Conservation (phyloP, 169 alveolate genomes). For the Plasmodium relictum region DNA sequence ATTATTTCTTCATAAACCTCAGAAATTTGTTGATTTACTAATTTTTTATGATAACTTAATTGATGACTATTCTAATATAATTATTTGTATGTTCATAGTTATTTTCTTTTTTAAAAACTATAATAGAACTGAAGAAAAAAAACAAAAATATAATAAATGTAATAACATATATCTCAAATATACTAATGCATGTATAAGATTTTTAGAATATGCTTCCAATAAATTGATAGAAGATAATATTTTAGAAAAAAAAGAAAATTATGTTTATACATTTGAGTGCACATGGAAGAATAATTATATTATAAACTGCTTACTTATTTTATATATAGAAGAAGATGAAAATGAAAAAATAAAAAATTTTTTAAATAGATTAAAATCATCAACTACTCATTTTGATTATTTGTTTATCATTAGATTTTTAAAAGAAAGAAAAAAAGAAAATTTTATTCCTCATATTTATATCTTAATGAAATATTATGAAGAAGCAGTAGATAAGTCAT, state of each 20-base stretch:
- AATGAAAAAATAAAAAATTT: constrained; percentile 57
- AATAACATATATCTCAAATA: neutral
- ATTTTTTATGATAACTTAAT: constrained; percentile 61
- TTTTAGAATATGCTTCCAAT: constrained; percentile 45
- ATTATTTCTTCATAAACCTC: constrained; percentile 63
- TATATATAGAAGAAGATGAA: constrained; percentile 68
- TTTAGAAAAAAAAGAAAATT: constrained; percentile 62
- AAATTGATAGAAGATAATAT: constrained; percentile 64
- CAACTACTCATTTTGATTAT: constrained; percentile 69
- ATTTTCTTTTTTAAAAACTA: constrained; percentile 45
- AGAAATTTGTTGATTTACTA: constrained; percentile 49
- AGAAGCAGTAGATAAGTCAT: constrained; percentile 76
- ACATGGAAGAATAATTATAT: constrained; percentile 72
- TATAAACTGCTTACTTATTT: constrained; percentile 64
- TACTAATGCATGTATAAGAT: constrained; percentile 48
- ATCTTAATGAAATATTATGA: constrained; percentile 75
- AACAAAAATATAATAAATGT: neutral
- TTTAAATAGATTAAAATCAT: constrained; percentile 53
- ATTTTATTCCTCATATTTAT: constrained; percentile 70
- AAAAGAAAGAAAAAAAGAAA: constrained; percentile 76
- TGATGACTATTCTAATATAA: constrained; percentile 55
- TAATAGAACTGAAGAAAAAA: neutral
- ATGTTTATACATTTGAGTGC: constrained; percentile 74
- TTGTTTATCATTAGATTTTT: constrained; percentile 69
- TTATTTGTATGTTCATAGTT: constrained; percentile 66